Conservation (phyloP, 768 basidiomycete genomes). For the Mycena floridula region DNA sequence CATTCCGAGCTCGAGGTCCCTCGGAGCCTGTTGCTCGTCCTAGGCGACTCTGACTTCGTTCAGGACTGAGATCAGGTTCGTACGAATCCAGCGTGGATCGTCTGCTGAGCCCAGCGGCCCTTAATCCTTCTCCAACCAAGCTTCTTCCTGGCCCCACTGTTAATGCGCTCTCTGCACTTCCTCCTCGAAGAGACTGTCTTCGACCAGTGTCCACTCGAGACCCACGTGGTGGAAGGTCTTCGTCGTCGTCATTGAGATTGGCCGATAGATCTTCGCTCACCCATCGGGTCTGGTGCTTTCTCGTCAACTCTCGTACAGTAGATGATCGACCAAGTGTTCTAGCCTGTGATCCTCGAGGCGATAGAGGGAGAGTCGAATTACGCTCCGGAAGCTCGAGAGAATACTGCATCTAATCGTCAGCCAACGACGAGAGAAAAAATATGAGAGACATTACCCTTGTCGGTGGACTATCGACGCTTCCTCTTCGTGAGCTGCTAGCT, state of each 20-base stretch:
- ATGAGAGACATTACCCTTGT: not conserved
- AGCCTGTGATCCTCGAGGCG: slow-evolving; percentile 1
- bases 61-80: slow-evolving; percentile 2
- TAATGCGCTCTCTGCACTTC: slow-evolving; percentile 66
- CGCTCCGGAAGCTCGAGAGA: not conserved
- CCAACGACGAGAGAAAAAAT: not conserved
- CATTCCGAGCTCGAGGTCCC: slow-evolving; percentile 20
- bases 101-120: slow-evolving; percentile 62
- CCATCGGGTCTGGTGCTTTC: slow-evolving; percentile 53
- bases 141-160: slow-evolving; percentile 40
- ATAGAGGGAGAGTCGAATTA: slow-evolving; percentile 1
- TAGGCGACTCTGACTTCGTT: not conserved
- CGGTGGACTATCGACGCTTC: slow-evolving; percentile 19
- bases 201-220: slow-evolving; percentile 27
- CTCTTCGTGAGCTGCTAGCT: not conserved
- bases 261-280: slow-evolving; percentile 37
- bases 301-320: too few relatives aligned
- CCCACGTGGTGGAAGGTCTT: not conserved
- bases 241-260: slow-evolving; percentile 6
- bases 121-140: slow-evolving; percentile 60
- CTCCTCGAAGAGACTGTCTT: slow-evolving; percentile 52
- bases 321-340: slow-evolving; percentile 22
- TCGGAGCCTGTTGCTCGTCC: slow-evolving; percentile 12
- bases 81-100: slow-evolving; percentile 8
- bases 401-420: not conserved